A percentile compares a stretch with the other conserved stretches of the same genome.
Evolutionary conservation across 345 rosid species (phyloP).

Genomic region (Melaleuca quinquenervia): DNA sequence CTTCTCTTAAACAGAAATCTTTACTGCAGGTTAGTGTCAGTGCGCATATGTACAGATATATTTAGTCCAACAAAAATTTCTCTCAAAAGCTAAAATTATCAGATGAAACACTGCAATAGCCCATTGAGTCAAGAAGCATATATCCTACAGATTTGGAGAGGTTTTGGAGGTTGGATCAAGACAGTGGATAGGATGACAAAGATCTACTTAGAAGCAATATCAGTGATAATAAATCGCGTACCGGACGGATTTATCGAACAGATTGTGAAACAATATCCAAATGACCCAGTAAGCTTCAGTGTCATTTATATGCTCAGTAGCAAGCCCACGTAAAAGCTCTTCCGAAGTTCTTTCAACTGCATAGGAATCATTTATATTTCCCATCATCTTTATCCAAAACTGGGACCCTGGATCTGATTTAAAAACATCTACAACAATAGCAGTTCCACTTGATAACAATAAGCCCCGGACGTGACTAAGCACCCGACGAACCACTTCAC

Average conservation of each 20-base stretch:
- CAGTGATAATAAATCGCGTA: slow-evolving; percentile 12
- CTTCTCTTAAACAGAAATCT: background rate
- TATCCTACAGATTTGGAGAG: background rate
- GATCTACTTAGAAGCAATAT: background rate
- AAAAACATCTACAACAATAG: slow-evolving; percentile 23
- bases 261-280: slow-evolving; percentile 56
- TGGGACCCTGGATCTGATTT: slow-evolving; percentile 30
- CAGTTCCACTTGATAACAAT: slow-evolving; percentile 28
- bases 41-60: background rate
- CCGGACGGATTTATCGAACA: slow-evolving; percentile 50
- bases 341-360: slow-evolving; percentile 77
- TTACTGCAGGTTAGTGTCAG: background rate
- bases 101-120: background rate
- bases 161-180: background rate
- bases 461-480: slow-evolving; percentile 43
- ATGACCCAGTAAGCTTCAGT: slow-evolving; percentile 80
- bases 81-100: background rate
- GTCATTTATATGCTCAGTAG: slow-evolving; percentile 43
- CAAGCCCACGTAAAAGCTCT: slow-evolving; percentile 66
- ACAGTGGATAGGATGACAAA: background rate
- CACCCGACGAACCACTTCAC: slow-evolving; percentile 51
- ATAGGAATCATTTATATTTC: slow-evolving; percentile 59
- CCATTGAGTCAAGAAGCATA: background rate
- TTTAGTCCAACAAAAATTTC: background rate
- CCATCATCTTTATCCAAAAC: slow-evolving; percentile 63